A percentile compares a stretch with the other conserved stretches of the same genome.
Conservation (phyloP, 2,329 filamentous ascomycete species). For the Trichoderma simmonsii region DNA sequence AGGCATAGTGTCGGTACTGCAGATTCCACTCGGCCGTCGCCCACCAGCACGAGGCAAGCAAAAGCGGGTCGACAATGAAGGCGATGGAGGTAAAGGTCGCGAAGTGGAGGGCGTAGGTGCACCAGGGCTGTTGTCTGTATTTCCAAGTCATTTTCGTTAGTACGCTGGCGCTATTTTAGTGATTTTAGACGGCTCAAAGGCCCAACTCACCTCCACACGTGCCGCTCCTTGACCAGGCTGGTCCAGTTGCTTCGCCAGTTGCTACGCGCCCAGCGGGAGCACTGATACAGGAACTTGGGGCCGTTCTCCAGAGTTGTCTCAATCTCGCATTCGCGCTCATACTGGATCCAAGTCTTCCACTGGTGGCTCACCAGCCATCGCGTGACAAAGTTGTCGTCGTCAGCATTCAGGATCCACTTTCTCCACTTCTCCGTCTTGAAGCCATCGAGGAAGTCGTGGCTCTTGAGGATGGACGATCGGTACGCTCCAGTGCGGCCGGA, state of each 20-base stretch:
- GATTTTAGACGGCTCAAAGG: neutral
- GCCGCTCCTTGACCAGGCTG: conserved; percentile 76
- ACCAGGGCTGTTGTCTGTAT: conserved; percentile 82
- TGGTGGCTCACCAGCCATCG: conserved; percentile 89
- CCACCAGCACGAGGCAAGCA: conserved; percentile 67
- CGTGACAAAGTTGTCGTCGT: conserved; percentile 98
- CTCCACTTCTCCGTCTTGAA: conserved; percentile 92
- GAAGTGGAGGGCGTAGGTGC: conserved; percentile 86
- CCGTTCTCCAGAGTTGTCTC: conserved; percentile 91
- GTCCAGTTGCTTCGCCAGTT: conserved; percentile 98
- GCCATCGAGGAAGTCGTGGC: conserved; percentile 78
- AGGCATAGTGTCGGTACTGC: conserved; percentile 48
- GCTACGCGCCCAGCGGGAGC: conserved; percentile 90
- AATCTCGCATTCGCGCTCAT: conserved; percentile 85
- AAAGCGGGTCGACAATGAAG: conserved; percentile 70
- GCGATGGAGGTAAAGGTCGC: conserved; percentile 90
- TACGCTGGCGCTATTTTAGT: conserved; percentile 18
- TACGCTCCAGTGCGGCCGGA: conserved; percentile 93
- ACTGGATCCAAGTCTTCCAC: conserved; percentile 95
- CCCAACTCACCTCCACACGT: conserved; percentile 80
- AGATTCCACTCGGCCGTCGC: conserved; percentile 62
- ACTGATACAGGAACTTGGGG: conserved; percentile 86
- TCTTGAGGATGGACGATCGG: conserved; percentile 80
- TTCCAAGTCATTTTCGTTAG: conserved; percentile 24
- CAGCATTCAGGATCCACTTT: conserved; percentile 85